Base-by-base conservation (phyloP, 208 protist genomes). In the Porcisia hertigi region DNA sequence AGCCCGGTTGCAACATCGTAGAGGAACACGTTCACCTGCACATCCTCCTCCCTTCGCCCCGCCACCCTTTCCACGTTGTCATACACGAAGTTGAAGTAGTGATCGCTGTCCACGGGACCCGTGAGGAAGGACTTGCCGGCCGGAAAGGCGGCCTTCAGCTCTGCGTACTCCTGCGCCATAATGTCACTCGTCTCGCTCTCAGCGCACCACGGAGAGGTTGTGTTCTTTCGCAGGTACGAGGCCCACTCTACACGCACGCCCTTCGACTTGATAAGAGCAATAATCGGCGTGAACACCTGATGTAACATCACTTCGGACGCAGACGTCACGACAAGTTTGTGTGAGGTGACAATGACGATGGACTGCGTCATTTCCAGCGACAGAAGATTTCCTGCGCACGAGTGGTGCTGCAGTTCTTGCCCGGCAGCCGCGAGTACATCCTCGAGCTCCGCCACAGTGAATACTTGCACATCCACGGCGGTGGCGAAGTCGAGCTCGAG, bases 61-160 rank as follows among this genome's bases (percentile, higher is more conserved):
- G 63, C 62, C 52, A 60, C 39, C 57, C 89, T 86, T 25, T 85
- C 55, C 53, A 96, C 81, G 71, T 75, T 80, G 74, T 97, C 93
- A 73, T 89, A 97, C 64, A 96, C 89, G 77, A 94, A 97, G 84
- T 92, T 84, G 76, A 95, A 96, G 79, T 86, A 95, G 78, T 97
- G 93, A 49, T 94, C 89, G 57, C 93, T 85, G 78, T 97, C 88
- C n/a, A 97, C 86, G 25, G 93, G 86, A 23, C 93, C 93, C 25
- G 81, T 91, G 41, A 97, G 83, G 71, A 95, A 94, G 4, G 93
- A 88, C 62, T 89, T 82, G 71, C 93, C 93, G 34, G 70, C 53
- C 18, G 91, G 91, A 74, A 97, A 96, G 23, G 84, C 86, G 16
- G 87, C 84, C 82, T 95, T 94, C 7, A 97, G 83, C 66, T 90